Base-by-base conservation (phyloP, 1,139 yeast genomes). In the Debaryomycetaceae sp. region DNA sequence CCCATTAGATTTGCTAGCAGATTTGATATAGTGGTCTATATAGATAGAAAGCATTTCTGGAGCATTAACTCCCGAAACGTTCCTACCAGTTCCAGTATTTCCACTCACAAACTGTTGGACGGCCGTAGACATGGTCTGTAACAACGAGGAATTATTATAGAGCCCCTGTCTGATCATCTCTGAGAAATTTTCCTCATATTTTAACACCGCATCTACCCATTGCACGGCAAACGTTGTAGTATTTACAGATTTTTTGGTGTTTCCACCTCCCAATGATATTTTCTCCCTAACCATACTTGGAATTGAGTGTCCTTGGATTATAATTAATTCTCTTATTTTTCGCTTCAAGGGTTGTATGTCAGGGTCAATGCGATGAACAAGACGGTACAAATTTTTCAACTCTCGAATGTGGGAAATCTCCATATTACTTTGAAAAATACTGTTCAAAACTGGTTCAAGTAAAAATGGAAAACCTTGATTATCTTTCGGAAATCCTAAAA, bases 1-100 rank as follows among this genome's bases (percentile, higher is more conserved):
- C 20, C 76, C 72, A 4, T 56, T 41, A 33, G 41, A 39, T n/a
- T 46, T 54, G 39, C 48, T 53, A 8, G 60, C 47, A 5, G 60
- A 52, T 61, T 81, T 86, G 57, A 83, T 80, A 49, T 74, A 72
- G 47, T 80, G 83, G 62, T 91, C 97, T 63, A 91, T 78, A 61
- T 76, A 90, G 6, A 86, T 65, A 0, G 96, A 86, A 38, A 91
- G 63, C 49, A 76, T 78, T 57, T 91, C 97, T 0, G 95, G 78
- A 0, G 87, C 79, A 53, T 80, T 81, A 2, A 65, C 60, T 37
- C 68, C 60, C 11, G 45, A 47, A 4, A 44, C 52, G 43, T 47
- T 49, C 9, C 47, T 57, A 27, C 44, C 54, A 34, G 42, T 38
- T n/a, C 48, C 47, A 5, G 47, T 42, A 2, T 44, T n/a, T 9